These are phyloP conservation scores for Claviceps digitariae DNA, from an alignment of 2,329 filamentous ascomycete species.

Conservation along the genomic window DNA sequence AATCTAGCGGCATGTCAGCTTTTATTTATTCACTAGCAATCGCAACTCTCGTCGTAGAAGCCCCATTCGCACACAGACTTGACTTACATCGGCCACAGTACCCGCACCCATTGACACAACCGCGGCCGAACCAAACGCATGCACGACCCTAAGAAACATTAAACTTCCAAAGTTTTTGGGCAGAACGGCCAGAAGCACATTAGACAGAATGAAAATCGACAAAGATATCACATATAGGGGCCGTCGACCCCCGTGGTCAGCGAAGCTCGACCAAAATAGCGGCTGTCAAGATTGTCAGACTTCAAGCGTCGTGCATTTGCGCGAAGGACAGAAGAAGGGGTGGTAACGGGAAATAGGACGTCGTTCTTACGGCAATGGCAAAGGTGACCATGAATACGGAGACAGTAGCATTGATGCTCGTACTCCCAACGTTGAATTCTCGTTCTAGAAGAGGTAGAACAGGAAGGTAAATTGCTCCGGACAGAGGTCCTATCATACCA, in stretches of 20 bases:
- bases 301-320: neutral
- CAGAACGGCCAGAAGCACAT: conserved; percentile 23
- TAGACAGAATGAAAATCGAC: conserved; percentile 24
- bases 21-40: neutral
- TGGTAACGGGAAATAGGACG: too few relatives aligned
- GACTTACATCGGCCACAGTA: conserved; percentile 24
- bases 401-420: conserved; percentile 28
- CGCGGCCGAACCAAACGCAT: conserved; percentile 28
- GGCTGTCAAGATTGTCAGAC: conserved; percentile 12
- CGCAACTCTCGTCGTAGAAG: neutral
- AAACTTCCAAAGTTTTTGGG: conserved; percentile 24
- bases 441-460: conserved; percentile 23
- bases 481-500: conserved; percentile 28
- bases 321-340: neutral
- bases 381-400: conserved; percentile 30
- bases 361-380: conserved; percentile 19
- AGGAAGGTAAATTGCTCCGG: conserved; percentile 30
- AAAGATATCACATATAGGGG: conserved; percentile 27
- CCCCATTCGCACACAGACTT: neutral
- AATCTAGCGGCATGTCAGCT: conserved; percentile 8
- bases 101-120: conserved; percentile 29
- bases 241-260: conserved; percentile 26
- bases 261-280: conserved; percentile 26
- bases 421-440: conserved; percentile 22
- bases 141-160: conserved; percentile 26